Evolutionary conservation across 225 moss, liverwort and hornwort genomes (phyloP).

Genomic region (Ulota crispa): DNA sequence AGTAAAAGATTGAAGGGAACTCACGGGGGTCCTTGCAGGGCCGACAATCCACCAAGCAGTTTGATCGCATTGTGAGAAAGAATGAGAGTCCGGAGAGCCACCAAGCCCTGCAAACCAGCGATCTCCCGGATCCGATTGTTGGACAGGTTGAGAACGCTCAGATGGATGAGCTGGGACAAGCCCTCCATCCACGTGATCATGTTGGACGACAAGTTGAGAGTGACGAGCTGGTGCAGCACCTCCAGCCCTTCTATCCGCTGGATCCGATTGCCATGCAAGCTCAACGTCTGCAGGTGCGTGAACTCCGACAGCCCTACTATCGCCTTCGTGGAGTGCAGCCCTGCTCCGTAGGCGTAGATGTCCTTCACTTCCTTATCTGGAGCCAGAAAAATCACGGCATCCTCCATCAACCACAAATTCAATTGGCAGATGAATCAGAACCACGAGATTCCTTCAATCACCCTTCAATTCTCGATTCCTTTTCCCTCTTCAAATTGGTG

Average conservation of each 20-base stretch:
- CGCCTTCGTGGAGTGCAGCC: conserved; percentile 54
- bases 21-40: conserved; percentile 65
- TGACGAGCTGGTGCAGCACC: conserved; percentile 47
- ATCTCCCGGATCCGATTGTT: conserved; percentile 73
- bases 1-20: background rate
- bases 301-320: conserved; percentile 58
- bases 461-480: no score
- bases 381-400: background rate
- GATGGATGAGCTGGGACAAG: conserved; percentile 54
- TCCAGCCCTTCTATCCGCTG: conserved; percentile 71
- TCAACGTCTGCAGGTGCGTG: conserved; percentile 64
- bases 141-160: conserved; percentile 68
- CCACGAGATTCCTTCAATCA: no score
- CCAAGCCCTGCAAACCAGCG: conserved; percentile 52
- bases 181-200: conserved; percentile 71
- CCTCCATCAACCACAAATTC: background rate
- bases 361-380: conserved; percentile 73
- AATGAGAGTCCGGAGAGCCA: conserved; percentile 57
- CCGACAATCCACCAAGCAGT: conserved; percentile 62
- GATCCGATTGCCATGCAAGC: conserved; percentile 89
- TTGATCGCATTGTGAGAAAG: conserved; percentile 76
- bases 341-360: conserved; percentile 71
- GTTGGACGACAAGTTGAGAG: conserved; percentile 91
- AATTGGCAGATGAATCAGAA: background rate
- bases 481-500: no score